A percentile compares a stretch with the other conserved stretches of the same genome.
Conservation (phyloP, 768 basidiomycete species). For the Agaricus subrufescens region DNA sequence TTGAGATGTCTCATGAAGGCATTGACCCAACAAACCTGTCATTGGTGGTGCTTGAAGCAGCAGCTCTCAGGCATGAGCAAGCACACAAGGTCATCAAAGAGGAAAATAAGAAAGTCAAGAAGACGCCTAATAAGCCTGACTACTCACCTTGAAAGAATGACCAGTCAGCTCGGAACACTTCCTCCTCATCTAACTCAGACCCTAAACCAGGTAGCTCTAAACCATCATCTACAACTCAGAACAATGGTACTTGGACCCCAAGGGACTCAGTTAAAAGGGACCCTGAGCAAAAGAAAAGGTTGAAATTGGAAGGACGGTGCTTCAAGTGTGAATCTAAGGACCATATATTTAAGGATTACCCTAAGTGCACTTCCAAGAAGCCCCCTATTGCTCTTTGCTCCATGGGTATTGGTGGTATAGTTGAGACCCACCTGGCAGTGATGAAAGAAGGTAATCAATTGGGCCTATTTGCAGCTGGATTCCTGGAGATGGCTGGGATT, state of each 20-base stretch:
- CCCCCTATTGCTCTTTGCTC: background rate
- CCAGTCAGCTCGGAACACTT: background rate
- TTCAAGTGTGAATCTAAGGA: too few relatives aligned
- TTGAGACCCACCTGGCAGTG: background rate
- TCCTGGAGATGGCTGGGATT: background rate
- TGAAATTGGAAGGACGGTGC: too few relatives aligned
- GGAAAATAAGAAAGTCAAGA: background rate
- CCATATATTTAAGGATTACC: too few relatives aligned
- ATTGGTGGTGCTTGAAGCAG: background rate
- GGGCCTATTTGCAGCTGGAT: background rate
- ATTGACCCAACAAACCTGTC: conserved; percentile 1
- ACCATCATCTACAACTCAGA: too few relatives aligned
- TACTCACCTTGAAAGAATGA: background rate
- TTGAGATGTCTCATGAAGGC: conserved; percentile 1
- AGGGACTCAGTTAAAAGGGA: too few relatives aligned
- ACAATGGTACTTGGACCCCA: too few relatives aligned
- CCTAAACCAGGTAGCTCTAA: background rate
- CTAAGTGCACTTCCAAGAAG: too few relatives aligned
- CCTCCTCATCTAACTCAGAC: background rate
- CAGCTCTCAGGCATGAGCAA: background rate
- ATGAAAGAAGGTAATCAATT: background rate
- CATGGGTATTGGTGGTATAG: background rate
- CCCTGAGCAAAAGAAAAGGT: too few relatives aligned
- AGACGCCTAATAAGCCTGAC: background rate
- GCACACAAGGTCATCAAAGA: conserved; percentile 2